Evolutionary conservation across 1,139 yeast genomes (phyloP).

Genomic region (Diutina catenulata): DNA sequence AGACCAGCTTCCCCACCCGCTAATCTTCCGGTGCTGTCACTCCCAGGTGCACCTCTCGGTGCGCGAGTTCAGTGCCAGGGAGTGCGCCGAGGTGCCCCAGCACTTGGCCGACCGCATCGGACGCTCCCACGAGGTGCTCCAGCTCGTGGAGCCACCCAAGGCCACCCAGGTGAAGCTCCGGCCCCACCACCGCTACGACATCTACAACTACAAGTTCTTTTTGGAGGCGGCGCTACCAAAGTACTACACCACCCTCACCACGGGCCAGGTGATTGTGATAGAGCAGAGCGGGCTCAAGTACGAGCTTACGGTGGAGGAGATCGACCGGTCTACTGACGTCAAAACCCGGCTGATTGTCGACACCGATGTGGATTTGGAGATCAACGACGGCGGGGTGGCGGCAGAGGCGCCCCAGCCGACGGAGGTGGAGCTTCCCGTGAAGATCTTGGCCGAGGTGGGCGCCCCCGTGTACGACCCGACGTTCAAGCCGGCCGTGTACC

Average conservation of each 20-base stretch:
- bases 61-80: not conserved
- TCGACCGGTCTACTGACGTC: not conserved
- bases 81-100: not conserved
- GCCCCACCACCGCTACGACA: not conserved
- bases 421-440: not conserved
- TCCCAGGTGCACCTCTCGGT: not conserved
- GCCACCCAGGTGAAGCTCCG: not conserved
- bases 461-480: not conserved
- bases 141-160: not conserved
- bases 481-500: not conserved
- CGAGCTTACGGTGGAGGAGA: slow-evolving; percentile 1
- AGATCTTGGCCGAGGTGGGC: not conserved
- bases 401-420: not conserved
- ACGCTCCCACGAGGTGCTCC: not conserved
- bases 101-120: not conserved
- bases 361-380: slow-evolving; percentile 2
- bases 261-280: not conserved
- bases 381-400: not conserved
- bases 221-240: slow-evolving; percentile 2
- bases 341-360: not conserved
- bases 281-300: slow-evolving; percentile 2
- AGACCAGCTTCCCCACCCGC: slow-evolving; percentile 1
- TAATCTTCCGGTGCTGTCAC: not conserved
- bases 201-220: slow-evolving; percentile 4
- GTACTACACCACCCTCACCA: slow-evolving; percentile 1